A percentile compares a stretch with the other conserved stretches of the same genome.
These are phyloP conservation scores for Huntiella abstrusa DNA, from an alignment of 2,329 filamentous ascomycete species.

Conservation along the genomic window DNA sequence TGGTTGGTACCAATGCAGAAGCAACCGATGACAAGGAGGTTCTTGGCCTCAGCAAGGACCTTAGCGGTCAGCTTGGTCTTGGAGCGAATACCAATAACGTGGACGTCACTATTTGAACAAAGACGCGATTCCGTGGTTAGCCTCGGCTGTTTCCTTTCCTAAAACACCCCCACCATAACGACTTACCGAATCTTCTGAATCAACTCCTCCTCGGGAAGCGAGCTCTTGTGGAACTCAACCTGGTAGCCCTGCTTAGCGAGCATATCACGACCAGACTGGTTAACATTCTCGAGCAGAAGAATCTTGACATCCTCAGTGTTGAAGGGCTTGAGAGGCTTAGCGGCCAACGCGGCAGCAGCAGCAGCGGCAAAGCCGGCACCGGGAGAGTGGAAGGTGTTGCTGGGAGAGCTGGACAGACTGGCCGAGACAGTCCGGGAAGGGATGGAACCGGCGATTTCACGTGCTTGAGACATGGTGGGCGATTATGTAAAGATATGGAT, in stretches of 20 bases:
- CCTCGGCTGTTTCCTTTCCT: neutral
- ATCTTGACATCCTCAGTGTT: conserved; percentile 94
- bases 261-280: conserved; percentile 71
- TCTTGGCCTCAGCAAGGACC: conserved; percentile 76
- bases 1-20: conserved; percentile 99
- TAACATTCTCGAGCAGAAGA: conserved; percentile 86
- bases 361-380: conserved; percentile 25
- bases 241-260: conserved; percentile 79
- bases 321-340: conserved; percentile 84
- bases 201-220: conserved; percentile 76
- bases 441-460: conserved; percentile 27
- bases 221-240: conserved; percentile 78
- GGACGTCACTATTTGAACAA: conserved; percentile 49
- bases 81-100: conserved; percentile 93
- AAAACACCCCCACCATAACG: neutral
- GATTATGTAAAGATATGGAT: neutral
- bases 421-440: conserved; percentile 27
- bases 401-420: conserved; percentile 57
- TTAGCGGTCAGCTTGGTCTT: conserved; percentile 86
- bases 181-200: conserved; percentile 87
- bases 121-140: conserved; percentile 1
- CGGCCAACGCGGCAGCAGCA: conserved; percentile 20
- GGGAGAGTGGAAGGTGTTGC: conserved; percentile 55
- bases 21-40: conserved; percentile 87
- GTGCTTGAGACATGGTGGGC: conserved; percentile 18